Evolutionary conservation across 257 asterid genomes (phyloP).

Genomic region (Salvia miltiorrhiza): DNA sequence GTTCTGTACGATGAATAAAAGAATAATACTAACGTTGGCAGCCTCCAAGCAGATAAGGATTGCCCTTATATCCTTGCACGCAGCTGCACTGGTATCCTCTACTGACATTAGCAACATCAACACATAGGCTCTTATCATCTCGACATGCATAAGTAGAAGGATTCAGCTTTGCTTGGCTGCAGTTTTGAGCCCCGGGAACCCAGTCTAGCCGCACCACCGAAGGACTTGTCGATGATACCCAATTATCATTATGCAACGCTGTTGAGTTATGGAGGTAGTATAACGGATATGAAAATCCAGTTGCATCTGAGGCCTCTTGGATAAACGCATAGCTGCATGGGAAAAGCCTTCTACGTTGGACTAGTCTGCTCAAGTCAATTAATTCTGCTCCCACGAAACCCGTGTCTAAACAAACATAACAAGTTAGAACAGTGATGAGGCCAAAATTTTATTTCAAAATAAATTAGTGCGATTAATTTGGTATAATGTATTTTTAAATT

Average conservation of each 20-base stretch:
- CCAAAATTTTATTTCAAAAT: too few species aligned
- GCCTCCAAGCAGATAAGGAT: background rate
- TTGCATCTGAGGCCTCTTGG: background rate
- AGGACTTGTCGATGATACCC: background rate
- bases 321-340: constrained; percentile 5
- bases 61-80: constrained; percentile 3
- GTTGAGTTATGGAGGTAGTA: background rate
- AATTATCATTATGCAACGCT: background rate
- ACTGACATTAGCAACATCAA: background rate
- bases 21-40: background rate
- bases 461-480: too few species aligned
- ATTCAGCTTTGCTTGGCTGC: background rate
- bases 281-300: background rate
- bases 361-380: background rate
- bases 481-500: too few species aligned
- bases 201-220: constrained; percentile 14
- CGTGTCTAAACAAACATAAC: background rate
- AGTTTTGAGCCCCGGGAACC: background rate
- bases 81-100: constrained; percentile 10
- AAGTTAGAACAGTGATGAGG: too few species aligned
- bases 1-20: too few species aligned
- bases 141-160: background rate
- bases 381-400: background rate
- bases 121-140: background rate
- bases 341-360: background rate